Percentiles rank a stretch among this genome's conserved stretches.
These are phyloP conservation scores for Leishmania martiniquensis DNA, from an alignment of 208 protist genomes.

Conservation along the genomic window DNA sequence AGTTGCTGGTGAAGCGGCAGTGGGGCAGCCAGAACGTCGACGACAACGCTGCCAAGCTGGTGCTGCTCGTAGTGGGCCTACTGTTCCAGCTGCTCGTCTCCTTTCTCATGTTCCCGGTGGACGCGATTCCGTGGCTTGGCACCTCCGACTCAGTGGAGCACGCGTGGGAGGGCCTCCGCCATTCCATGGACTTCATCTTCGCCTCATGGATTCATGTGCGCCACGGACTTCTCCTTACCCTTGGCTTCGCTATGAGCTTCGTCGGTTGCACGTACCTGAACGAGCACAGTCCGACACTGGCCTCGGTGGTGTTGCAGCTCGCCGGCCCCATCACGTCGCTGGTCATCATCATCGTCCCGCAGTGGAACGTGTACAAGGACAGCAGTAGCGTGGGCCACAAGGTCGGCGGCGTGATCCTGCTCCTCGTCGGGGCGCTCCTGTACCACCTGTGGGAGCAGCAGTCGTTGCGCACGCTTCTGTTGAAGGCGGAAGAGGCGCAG, in stretches of 20 bases:
- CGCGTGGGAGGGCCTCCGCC: conserved; percentile 53
- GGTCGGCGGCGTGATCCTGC: conserved; percentile 68
- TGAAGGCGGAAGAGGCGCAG: conserved; percentile 26
- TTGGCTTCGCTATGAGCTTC: conserved; percentile 83
- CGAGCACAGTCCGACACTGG: conserved; percentile 81
- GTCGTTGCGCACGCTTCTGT: conserved; percentile 40
- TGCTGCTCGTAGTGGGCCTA: conserved; percentile 64
- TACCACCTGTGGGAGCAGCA: conserved; percentile 85
- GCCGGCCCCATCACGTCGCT: conserved; percentile 77
- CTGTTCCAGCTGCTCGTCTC: conserved; percentile 74
- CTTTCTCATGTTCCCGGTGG: conserved; percentile 66
- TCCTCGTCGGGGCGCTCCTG: conserved; percentile 56
- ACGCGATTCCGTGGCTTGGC: conserved; percentile 83
- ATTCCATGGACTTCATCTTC: conserved; percentile 70
- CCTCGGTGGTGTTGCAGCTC: conserved; percentile 82
- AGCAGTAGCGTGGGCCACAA: conserved; percentile 67
- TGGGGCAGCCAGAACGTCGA: conserved; percentile 67
- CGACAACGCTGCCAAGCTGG: conserved; percentile 73
- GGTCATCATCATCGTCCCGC: conserved; percentile 70
- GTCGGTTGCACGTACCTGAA: conserved; percentile 85
- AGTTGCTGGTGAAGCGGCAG: conserved; percentile 40
- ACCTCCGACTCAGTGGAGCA: conserved; percentile 39
- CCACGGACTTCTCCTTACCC: conserved; percentile 64
- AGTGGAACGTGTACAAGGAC: conserved; percentile 81
- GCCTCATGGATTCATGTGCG: conserved; percentile 64